Percentiles rank a stretch among this genome's conserved stretches.
Evolutionary conservation across 2,329 filamentous ascomycete species (phyloP).

Genomic region (Cladosporium sphaerospermum): DNA sequence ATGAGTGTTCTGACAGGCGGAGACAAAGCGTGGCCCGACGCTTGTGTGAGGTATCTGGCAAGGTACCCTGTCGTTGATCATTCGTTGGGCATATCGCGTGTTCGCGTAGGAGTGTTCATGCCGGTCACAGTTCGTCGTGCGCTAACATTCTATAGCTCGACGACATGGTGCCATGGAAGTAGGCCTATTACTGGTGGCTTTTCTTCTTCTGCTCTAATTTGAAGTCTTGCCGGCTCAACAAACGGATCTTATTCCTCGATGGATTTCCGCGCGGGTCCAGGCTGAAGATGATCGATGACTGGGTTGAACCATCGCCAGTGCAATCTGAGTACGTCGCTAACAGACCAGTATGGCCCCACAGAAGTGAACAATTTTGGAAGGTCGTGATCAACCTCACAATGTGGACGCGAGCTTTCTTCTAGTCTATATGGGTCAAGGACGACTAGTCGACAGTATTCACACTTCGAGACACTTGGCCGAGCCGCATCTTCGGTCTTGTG

Average conservation of each 20-base stretch:
- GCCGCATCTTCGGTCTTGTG: not conserved
- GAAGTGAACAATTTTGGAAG: not conserved
- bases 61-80: not conserved
- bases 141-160: not conserved
- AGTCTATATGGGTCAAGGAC: not conserved
- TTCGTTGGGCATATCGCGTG: not conserved
- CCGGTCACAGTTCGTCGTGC: not conserved
- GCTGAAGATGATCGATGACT: not conserved
- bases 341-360: not conserved
- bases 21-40: not conserved
- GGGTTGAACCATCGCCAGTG: not conserved
- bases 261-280: not conserved
- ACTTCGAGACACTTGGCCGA: constrained; percentile 5
- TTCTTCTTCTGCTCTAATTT: not conserved
- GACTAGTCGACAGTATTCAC: not conserved
- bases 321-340: not conserved
- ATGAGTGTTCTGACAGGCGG: not conserved
- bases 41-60: not conserved
- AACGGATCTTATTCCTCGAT: not conserved
- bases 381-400: not conserved
- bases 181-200: constrained; percentile 5
- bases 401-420: constrained; percentile 1
- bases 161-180: not conserved
- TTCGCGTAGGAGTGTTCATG: not conserved
- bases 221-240: not conserved